A percentile compares a stretch with the other conserved stretches of the same genome.
These are phyloP conservation scores for Tilletia caries DNA, from an alignment of 1,284 basidiomycete species.

Conservation along the genomic window DNA sequence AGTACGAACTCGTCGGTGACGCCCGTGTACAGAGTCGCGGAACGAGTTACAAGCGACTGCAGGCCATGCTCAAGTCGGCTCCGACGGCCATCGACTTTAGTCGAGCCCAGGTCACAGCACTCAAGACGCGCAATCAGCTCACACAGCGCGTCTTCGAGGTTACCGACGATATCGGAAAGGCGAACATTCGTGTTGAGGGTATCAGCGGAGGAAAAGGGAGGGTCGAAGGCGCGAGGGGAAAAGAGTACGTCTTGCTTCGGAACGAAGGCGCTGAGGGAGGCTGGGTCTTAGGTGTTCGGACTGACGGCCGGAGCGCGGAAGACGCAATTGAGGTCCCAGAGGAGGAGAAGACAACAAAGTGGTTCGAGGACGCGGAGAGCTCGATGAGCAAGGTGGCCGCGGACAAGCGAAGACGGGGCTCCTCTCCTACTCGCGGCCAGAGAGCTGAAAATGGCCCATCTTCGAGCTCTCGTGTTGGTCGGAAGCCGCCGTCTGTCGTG, in stretches of 20 bases:
- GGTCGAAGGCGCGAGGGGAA: conserved; percentile 89
- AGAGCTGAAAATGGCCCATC: not conserved
- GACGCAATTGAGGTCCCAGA: conserved; percentile 86
- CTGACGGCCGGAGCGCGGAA: conserved; percentile 67
- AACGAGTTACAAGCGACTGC: conserved; percentile 83
- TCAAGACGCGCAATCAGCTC: conserved; percentile 82
- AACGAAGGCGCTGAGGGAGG: conserved; percentile 78
- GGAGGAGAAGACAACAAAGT: conserved; percentile 55
- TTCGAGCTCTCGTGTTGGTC: not conserved
- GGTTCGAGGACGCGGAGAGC: conserved; percentile 4
- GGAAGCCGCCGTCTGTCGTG: conserved; percentile 3
- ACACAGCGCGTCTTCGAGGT: conserved; percentile 93
- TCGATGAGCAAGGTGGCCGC: not conserved
- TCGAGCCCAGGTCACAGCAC: conserved; percentile 71
- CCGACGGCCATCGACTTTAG: conserved; percentile 90
- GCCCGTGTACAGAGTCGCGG: conserved; percentile 86
- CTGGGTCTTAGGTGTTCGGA: conserved; percentile 84
- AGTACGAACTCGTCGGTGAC: conserved; percentile 98
- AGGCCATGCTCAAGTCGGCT: conserved; percentile 79
- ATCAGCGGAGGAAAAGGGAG: conserved; percentile 58
- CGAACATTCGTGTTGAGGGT: conserved; percentile 78
- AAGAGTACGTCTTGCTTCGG: conserved; percentile 87
- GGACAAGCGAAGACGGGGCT: not conserved
- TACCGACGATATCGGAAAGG: conserved; percentile 85
- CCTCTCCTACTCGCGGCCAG: not conserved